phyloP scores from a whole-genome alignment of 164 flowering plant genomes.

The Malania oleifera region DNA sequence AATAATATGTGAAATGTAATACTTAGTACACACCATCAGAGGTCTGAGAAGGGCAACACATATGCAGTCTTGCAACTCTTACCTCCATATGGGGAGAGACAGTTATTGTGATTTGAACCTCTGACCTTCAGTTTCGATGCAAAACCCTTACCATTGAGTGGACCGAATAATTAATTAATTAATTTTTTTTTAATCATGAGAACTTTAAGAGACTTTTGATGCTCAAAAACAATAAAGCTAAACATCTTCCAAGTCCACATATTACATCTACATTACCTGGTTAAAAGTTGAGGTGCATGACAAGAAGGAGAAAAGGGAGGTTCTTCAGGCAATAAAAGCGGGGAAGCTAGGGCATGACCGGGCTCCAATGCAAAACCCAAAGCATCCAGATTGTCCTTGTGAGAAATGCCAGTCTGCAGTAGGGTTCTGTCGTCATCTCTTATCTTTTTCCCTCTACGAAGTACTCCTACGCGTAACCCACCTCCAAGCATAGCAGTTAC shows the following conservation, averaged over 20 bases:
- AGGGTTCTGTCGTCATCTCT: constrained; percentile 2
- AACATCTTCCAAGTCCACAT: not conserved
- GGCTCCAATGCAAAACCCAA: constrained; percentile 7
- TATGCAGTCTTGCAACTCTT: no score
- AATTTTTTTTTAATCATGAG: no score
- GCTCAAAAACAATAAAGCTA: not conserved
- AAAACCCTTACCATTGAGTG: no score
- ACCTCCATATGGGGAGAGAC: no score
- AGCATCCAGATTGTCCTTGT: not conserved
- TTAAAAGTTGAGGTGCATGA: not conserved
- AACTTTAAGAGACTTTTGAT: no score
- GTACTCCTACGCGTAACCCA: not conserved
- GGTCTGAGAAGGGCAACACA: no score
- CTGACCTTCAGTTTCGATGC: no score
- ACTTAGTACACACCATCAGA: no score
- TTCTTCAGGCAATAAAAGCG: not conserved
- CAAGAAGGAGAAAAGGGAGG: not conserved
- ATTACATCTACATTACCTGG: not conserved
- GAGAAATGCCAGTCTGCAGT: constrained; percentile 5
- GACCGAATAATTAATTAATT: no score
- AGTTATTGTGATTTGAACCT: no score
- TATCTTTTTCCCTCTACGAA: constrained; percentile 1
- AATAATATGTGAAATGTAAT: no score
- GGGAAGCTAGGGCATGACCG: not conserved
- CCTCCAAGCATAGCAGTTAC: constrained; percentile 1